Evolutionary conservation across 768 basidiomycete genomes (phyloP), one percentile per base, ranked within the genome.

Genomic region (Hygrocybe punicea): DNA sequence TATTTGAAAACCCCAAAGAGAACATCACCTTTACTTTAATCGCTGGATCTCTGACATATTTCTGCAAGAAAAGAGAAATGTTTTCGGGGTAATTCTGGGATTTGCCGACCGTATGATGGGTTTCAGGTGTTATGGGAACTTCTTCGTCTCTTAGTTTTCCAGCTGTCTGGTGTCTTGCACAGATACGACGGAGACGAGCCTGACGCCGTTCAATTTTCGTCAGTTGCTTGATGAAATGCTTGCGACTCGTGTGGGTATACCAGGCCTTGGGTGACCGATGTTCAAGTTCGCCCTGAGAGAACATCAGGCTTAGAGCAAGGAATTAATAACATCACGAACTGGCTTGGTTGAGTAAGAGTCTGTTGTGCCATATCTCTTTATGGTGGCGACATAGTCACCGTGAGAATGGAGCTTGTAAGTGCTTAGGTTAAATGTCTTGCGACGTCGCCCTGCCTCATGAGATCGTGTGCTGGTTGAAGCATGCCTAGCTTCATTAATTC

Each of bases 361-460:
- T 6, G 39, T 45, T n/a, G 68, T 71, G 0, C 73, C 70, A 13
- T 57, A 64, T 0, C 16, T 2, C 2, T 37, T 46, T 23, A 73
- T 71, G 1, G 59, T 57, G 1, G 33, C 24, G 1, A 57, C 58
- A 47, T 71, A 69, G 57, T 74, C 66, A 1, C 68, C 67, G 0
- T 73, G 51, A 1, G 66, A 58, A 57, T 73, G 73, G 5, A 64
- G 54, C 48, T 74, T 74, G 55, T 66, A 71, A 1, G 68, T 74
- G 13, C 47, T 29, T 19, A 69, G 63, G 42, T 62, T 65, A 56
- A 63, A 36, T 42, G 50, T 35, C 59, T 69, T 56, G 36, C 9
- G 37, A 14, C 13, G 21, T 33, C 36, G 29, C 29, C 29, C 8
- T 29, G 29, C 29, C 29, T 29, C 29, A 29, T 8, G 8, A 29